A percentile compares a stretch with the other conserved stretches of the same genome.
Evolutionary conservation across 495 filamentous ascomycete genomes (phyloP).

Genomic region (Hyaloscypha variabilis): DNA sequence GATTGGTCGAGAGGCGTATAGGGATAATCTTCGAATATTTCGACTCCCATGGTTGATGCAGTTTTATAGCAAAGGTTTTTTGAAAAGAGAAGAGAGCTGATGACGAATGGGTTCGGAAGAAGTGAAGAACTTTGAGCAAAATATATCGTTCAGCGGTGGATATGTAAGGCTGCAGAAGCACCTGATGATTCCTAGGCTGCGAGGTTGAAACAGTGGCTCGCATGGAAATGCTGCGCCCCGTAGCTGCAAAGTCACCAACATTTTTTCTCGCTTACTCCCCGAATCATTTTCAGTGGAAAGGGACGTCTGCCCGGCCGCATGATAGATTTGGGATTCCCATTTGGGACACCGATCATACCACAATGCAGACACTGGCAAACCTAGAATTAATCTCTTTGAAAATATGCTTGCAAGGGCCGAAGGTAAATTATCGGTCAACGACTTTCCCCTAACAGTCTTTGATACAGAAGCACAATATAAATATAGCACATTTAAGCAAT

Average conservation of each 20-base stretch:
- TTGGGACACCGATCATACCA: too few species aligned
- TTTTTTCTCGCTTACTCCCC: background rate
- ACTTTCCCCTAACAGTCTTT: too few species aligned
- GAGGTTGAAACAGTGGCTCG: background rate
- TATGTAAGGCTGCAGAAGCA: background rate
- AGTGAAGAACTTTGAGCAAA: background rate
- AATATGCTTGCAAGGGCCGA: too few species aligned
- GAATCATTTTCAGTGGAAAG: background rate
- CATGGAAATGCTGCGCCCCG: background rate
- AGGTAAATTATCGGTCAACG: too few species aligned
- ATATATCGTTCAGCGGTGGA: background rate
- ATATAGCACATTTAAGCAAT: too few species aligned
- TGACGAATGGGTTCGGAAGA: background rate
- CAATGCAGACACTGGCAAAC: too few species aligned
- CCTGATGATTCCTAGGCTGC: background rate
- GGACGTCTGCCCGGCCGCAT: background rate
- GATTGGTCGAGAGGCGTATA: constrained; percentile 9
- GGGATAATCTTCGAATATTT: constrained; percentile 10
- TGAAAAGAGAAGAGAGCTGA: background rate
- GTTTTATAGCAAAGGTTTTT: background rate
- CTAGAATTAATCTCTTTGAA: too few species aligned
- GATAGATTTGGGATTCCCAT: too few species aligned
- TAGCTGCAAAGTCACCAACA: background rate
- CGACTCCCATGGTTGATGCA: background rate
- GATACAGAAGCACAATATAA: too few species aligned